Evolutionary conservation across 2,329 filamentous ascomycete genomes (phyloP).

Genomic region (Aspergillus nomiae): DNA sequence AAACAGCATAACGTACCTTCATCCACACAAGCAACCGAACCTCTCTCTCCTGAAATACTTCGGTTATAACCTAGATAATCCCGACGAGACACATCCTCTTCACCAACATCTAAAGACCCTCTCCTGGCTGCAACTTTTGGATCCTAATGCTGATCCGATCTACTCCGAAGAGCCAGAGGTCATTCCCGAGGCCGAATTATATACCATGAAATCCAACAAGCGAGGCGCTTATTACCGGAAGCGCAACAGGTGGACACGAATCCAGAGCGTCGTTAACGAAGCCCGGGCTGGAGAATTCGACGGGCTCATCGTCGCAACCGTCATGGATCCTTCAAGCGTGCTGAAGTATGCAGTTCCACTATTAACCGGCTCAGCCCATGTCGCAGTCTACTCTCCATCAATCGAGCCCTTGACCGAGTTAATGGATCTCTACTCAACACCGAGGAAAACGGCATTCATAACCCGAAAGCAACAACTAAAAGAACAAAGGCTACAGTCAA

Average conservation of each 20-base stretch:
- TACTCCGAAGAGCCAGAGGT: slow-evolving; percentile 68
- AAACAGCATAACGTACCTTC: slow-evolving; percentile 60
- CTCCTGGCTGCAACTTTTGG: slow-evolving; percentile 88
- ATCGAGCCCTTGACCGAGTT: slow-evolving; percentile 77
- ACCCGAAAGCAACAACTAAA: slow-evolving; percentile 36
- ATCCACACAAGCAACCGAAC: slow-evolving; percentile 77
- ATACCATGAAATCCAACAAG: slow-evolving; percentile 76
- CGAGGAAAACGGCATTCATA: slow-evolving; percentile 72
- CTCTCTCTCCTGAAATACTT: slow-evolving; percentile 87
- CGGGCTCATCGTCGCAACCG: slow-evolving; percentile 77
- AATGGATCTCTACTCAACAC: slow-evolving; percentile 81
- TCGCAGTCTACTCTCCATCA: slow-evolving; percentile 81
- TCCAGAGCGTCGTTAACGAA: slow-evolving; percentile 71
- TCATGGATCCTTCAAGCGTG: slow-evolving; percentile 78
- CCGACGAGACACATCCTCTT: slow-evolving; percentile 71
- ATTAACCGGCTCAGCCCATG: slow-evolving; percentile 76
- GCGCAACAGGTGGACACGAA: slow-evolving; percentile 75
- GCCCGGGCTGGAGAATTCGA: slow-evolving; percentile 77
- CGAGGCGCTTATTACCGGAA: slow-evolving; percentile 88
- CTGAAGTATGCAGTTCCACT: slow-evolving; percentile 76
- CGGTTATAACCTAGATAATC: slow-evolving; percentile 72
- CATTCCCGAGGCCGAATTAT: slow-evolving; percentile 62
- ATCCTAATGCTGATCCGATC: slow-evolving; percentile 72
- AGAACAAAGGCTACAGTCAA: slow-evolving; percentile 14
- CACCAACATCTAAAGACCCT: slow-evolving; percentile 78